Evolutionary conservation across 2,329 filamentous ascomycete genomes (phyloP).

Genomic region (Stachybotrys chartarum): DNA sequence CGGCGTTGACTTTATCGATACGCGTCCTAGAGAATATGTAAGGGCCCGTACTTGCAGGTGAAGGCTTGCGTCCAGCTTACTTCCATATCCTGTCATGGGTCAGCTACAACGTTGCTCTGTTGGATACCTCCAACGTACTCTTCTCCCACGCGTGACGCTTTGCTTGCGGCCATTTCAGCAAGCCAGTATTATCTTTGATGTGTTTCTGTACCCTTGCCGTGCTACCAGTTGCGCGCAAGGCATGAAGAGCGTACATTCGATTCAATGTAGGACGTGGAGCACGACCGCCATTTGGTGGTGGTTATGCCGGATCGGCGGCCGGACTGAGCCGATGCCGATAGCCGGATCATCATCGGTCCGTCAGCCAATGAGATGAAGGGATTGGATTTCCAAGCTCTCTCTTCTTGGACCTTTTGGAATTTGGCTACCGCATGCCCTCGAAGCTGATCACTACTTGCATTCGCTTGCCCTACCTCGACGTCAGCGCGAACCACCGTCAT

Average conservation of each 20-base stretch:
- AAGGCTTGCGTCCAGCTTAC: constrained; percentile 46
- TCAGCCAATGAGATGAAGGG: constrained; percentile 15
- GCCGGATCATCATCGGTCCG: constrained; percentile 16
- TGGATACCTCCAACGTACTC: constrained; percentile 40
- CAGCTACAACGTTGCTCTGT: constrained; percentile 11
- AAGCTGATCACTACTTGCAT: background rate
- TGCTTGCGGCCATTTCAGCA: constrained; percentile 48
- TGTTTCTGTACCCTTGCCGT: too few species aligned
- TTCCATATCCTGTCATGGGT: constrained; percentile 74
- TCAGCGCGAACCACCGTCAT: constrained; percentile 4
- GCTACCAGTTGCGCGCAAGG: background rate
- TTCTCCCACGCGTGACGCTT: constrained; percentile 54
- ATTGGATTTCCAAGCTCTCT: background rate
- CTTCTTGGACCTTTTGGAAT: too few species aligned
- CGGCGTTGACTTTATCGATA: constrained; percentile 96
- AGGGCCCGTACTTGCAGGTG: constrained; percentile 4
- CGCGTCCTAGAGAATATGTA: constrained; percentile 57
- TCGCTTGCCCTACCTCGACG: constrained; percentile 1
- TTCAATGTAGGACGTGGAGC: background rate
- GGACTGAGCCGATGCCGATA: background rate
- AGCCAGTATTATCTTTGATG: background rate
- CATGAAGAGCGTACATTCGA: background rate
- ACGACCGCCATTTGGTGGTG: background rate
- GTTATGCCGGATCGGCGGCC: background rate
- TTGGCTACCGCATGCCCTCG: too few species aligned